Conservation (phyloP, 2,329 filamentous ascomycete species). For the Cladophialophora bantiana region DNA sequence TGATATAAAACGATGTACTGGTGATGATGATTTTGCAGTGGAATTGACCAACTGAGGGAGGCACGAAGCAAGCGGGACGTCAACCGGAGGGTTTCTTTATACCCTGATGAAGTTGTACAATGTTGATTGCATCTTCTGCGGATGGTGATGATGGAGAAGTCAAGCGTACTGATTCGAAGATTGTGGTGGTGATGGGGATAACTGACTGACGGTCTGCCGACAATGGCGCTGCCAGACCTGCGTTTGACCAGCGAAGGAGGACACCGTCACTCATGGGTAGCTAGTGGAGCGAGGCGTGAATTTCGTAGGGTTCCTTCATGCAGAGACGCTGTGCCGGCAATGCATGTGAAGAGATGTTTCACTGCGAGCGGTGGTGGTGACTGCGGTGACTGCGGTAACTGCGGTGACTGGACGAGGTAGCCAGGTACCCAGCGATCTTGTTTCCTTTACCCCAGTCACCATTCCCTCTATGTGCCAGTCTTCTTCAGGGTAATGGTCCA, state of each 20-base stretch:
- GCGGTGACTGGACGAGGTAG: too few relatives aligned
- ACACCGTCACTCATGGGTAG: not conserved
- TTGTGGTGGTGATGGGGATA: not conserved
- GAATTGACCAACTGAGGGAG: not conserved
- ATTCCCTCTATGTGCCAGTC: not conserved
- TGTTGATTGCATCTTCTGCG: constrained; percentile 15
- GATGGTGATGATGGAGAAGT: not conserved
- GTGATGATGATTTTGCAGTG: not conserved
- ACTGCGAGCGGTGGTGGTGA: not conserved
- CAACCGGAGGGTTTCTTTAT: constrained; percentile 3
- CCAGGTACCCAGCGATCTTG: too few relatives aligned
- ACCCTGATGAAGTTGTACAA: constrained; percentile 4
- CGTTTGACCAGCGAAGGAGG: not conserved
- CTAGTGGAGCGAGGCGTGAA: not conserved
- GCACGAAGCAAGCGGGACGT: not conserved
- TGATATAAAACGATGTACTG: not conserved
- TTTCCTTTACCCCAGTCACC: not conserved
- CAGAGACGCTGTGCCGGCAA: not conserved
- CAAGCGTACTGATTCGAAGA: not conserved
- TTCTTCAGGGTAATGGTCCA: not conserved
- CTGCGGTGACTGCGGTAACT: not conserved
- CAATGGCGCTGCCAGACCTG: not conserved
- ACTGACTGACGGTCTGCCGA: not conserved
- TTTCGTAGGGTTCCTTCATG: not conserved
- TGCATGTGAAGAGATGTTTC: not conserved